Evolutionary conservation across 768 basidiomycete species (phyloP).

Genomic region (Tricholoma terreum): DNA sequence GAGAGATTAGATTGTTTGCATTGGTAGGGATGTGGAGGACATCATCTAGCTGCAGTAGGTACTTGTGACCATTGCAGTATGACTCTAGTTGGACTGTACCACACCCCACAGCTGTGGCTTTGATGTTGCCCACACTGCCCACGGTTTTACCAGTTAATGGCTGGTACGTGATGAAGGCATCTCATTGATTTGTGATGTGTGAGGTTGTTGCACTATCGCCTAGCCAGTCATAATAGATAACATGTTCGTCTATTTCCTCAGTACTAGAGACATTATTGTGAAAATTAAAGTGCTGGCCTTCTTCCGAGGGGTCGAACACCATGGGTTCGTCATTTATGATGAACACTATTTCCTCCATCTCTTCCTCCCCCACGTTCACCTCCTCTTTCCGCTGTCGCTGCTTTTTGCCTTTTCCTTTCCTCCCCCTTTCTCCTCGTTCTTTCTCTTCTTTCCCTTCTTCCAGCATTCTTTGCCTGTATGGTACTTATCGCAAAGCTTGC

Average conservation of each 20-base stretch:
- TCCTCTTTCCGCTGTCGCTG: too few species aligned
- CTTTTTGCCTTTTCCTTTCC: too few species aligned
- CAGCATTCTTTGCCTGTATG: too few species aligned
- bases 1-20: constrained; percentile 4
- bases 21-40: not conserved
- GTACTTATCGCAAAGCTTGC: too few species aligned
- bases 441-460: too few species aligned
- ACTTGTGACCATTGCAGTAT: not conserved
- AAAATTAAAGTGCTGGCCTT: not conserved
- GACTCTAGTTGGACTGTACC: not conserved
- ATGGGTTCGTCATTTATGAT: not conserved
- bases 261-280: not conserved
- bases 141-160: not conserved
- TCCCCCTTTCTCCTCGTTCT: too few species aligned
- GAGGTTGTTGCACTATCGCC: too few species aligned
- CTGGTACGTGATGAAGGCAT: too few species aligned
- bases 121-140: not conserved
- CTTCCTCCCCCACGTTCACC: not conserved
- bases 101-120: not conserved
- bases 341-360: not conserved
- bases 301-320: not conserved
- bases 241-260: not conserved
- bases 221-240: constrained; percentile 3
- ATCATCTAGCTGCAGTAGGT: not conserved
- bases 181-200: too few species aligned